Base-by-base conservation (phyloP, 179 eudicot genomes). In the Actinidia arguta region DNA sequence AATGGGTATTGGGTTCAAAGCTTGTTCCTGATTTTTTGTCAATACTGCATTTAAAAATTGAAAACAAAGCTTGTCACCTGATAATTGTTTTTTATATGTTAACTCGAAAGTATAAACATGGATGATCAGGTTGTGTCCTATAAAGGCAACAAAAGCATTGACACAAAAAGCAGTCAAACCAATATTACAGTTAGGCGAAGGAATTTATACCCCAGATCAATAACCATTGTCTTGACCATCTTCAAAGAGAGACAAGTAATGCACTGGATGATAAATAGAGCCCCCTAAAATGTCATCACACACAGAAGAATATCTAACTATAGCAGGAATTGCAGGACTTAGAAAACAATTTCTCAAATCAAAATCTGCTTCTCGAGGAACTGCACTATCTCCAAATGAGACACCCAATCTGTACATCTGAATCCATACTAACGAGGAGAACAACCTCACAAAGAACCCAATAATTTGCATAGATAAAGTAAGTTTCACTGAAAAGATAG, bases 361-460 rank as follows among this genome's bases (percentile, higher is more conserved):
- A 64, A 84, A 90, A 82, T 96, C 98, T 47, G 90, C 87, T 79
- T 96, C 98, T 85, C 90, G 90, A 75, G 92, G 89, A 85, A 71
- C 83, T 76, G 92, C 82, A 85, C 86, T 87, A 82, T 94, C 94
- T 59, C 82, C 81, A 78, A 83, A 88, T 61, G 99, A 92, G 79
- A 85, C 91, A 79, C 99, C 99, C 88, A 96, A 82, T 90, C 95
- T 94, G 90, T 96, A 96, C 97, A 96, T 96, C 91, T 95, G 99
- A 80, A 94, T 89, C 99, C 98, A 94, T 72, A 96, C 81, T 10
- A 90, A 84, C 8, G 98, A 94, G 14, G 99, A 96, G 22, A 83
- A 90, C 73, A 93, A 79, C 91, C 91, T 96, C 85, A 92, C 90
- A 20, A 81, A 81, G 84, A 93, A 90, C 76, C 97, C 99, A 84